Conservation (phyloP, 2,329 filamentous ascomycete species). For the Xylariomycetidae sp. region DNA sequence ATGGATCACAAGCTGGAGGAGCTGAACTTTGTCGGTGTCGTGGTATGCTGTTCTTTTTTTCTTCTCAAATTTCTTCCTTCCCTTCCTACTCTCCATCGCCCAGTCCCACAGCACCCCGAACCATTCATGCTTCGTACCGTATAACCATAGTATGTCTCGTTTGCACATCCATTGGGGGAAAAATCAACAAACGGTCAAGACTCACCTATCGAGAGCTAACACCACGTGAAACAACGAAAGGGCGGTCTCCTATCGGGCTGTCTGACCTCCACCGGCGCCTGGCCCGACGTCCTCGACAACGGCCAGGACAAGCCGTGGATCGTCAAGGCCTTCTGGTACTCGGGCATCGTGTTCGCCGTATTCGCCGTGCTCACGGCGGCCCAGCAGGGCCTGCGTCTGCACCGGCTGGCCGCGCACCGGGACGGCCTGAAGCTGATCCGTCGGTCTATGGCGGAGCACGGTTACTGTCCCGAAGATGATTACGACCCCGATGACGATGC, state of each 20-base stretch:
- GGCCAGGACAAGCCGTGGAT: slow-evolving; percentile 33
- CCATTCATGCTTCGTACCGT: no score
- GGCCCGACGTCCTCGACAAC: slow-evolving; percentile 35
- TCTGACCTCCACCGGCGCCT: slow-evolving; percentile 37
- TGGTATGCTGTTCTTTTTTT: slow-evolving; percentile 5
- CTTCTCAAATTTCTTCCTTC: no score
- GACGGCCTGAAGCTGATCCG: slow-evolving; percentile 32
- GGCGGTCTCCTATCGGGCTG: slow-evolving; percentile 33
- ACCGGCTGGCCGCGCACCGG: slow-evolving; percentile 35
- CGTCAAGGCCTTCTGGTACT: slow-evolving; percentile 36
- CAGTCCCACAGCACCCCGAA: background rate
- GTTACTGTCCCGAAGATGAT: no score
- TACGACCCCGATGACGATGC: no score
- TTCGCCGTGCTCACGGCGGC: slow-evolving; percentile 43
- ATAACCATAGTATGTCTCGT: no score
- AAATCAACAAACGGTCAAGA: no score
- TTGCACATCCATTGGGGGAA: no score
- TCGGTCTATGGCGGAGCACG: slow-evolving; percentile 8
- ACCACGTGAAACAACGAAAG: slow-evolving; percentile 2
- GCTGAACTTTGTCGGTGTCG: slow-evolving; percentile 13
- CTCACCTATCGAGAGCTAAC: no score
- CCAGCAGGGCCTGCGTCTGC: slow-evolving; percentile 36
- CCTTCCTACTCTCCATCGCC: no score
- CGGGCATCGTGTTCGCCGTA: slow-evolving; percentile 42
- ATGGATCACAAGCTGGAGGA: slow-evolving; percentile 9